These are phyloP conservation scores for Alternaria sp. DNA, from an alignment of 2,329 filamentous ascomycete genomes.

Conservation along the genomic window DNA sequence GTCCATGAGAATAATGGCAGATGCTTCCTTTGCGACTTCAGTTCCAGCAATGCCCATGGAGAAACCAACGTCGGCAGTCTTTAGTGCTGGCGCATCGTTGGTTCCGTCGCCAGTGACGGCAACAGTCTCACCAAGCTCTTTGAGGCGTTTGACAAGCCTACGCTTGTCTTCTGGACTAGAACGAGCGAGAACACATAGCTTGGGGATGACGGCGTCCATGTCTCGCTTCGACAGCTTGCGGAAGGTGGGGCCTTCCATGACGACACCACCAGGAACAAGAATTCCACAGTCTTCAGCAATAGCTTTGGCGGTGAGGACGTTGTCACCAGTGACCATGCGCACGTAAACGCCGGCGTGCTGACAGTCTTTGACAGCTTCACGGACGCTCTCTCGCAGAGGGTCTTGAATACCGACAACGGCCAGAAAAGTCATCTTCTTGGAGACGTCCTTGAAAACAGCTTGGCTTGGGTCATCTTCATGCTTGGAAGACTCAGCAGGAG, in stretches of 20 bases:
- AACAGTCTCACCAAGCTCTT: slow-evolving; percentile 76
- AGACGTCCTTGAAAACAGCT: slow-evolving; percentile 72
- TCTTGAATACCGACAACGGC: slow-evolving; percentile 83
- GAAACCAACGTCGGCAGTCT: slow-evolving; percentile 82
- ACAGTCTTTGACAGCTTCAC: slow-evolving; percentile 74
- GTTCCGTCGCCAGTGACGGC: slow-evolving; percentile 85
- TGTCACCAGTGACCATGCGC: slow-evolving; percentile 87
- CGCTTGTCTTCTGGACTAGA: slow-evolving; percentile 76
- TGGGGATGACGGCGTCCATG: slow-evolving; percentile 65
- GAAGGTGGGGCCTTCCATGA: slow-evolving; percentile 82
- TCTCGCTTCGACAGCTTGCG: slow-evolving; percentile 71
- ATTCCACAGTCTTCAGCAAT: slow-evolving; percentile 84
- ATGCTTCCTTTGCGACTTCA: slow-evolving; percentile 85
- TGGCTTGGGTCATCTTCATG: slow-evolving; percentile 69
- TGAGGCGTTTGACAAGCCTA: slow-evolving; percentile 69
- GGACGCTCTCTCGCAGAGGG: slow-evolving; percentile 77
- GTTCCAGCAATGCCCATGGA: slow-evolving; percentile 87
- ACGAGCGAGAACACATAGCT: slow-evolving; percentile 72
- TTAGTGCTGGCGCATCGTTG: slow-evolving; percentile 82
- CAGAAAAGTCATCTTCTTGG: slow-evolving; percentile 76
- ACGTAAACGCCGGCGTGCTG: slow-evolving; percentile 80
- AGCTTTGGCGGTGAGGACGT: slow-evolving; percentile 78
- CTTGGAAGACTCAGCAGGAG: slow-evolving; percentile 67
- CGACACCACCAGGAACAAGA: slow-evolving; percentile 71
- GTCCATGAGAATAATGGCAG: slow-evolving; percentile 85